Base-by-base conservation (phyloP, 148 eudicot species). In the Rhododendron vialii region DNA sequence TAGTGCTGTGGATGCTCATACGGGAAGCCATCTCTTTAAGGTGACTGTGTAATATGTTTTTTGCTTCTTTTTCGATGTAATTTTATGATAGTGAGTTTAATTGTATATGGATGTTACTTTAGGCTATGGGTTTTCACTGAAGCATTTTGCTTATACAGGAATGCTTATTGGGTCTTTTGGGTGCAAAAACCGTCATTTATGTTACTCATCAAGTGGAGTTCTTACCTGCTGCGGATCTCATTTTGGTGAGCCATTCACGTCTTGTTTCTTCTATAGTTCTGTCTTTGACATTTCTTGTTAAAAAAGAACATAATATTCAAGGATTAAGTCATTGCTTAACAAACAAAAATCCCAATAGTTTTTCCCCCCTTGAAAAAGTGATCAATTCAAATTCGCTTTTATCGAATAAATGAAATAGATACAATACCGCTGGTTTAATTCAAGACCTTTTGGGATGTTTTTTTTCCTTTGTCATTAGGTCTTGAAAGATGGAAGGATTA, bases 1-100 rank as follows among this genome's bases (percentile, higher is more conserved):
- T 83, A 92, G 95, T 84, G 95, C 95, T 76, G 93, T 93, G 63
- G 95, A 93, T 85, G 95, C 95, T 65, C 95, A 92, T 86, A 93
- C 95, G 5, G 95, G 95, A 7, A 88, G 92, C 81, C 95, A 93
- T 82, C 93, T 93, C 88, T 93, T 92, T 81, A 90, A 91, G 93
- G 94, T 91, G 88, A 87, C 15, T 38, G 22, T 59, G 28, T 33
- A n/a, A 15, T 71, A 36, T 65, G 35, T 28, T 22, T 45, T 61
- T 45, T 84, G 20, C 50, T 15, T 26, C 63, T 83, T 20, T 84
- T 69, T 69, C 14, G 2, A 26, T 69, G 6, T 69, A 28, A 69
- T 26, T 26, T 69, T 28, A 69, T 10, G 14, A 12, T 28, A 12
- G 35, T 61, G 12, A 22, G 43, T 69, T 69, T 26, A 24, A 69